Percentiles rank a stretch among this genome's conserved stretches.
phyloP scores from a whole-genome alignment of 1,284 basidiomycete genomes.

The Puccinia hordei region DNA sequence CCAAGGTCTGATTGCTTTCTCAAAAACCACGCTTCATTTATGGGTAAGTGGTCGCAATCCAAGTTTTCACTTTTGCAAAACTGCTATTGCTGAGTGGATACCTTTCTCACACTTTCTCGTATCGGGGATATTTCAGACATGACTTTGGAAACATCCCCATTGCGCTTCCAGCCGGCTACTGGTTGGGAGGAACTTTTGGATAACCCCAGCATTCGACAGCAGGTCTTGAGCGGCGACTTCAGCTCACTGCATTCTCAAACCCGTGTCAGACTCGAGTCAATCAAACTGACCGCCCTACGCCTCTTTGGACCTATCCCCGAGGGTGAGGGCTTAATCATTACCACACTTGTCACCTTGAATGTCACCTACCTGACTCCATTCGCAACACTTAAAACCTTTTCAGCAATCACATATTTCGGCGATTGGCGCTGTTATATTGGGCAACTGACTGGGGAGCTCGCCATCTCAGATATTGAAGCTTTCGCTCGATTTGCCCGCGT shows the following conservation, averaged over 20 bases:
- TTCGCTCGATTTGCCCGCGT: slow-evolving; percentile 9
- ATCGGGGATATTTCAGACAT: slow-evolving; percentile 4
- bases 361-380: neutral
- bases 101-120: neutral
- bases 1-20: slow-evolving; percentile 11
- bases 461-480: slow-evolving; percentile 27
- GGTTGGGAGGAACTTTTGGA: slow-evolving; percentile 29
- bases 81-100: neutral
- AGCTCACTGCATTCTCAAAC: slow-evolving; percentile 27
- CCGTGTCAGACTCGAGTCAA: slow-evolving; percentile 24
- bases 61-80: neutral
- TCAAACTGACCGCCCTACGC: slow-evolving; percentile 7
- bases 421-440: slow-evolving; percentile 37
- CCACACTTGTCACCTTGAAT: neutral
- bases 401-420: slow-evolving; percentile 35
- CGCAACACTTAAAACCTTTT: neutral
- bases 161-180: slow-evolving; percentile 25
- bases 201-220: neutral
- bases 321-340: neutral
- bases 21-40: slow-evolving; percentile 34
- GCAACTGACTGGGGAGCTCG: slow-evolving; percentile 32
- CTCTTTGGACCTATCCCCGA: slow-evolving; percentile 28
- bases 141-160: slow-evolving; percentile 16
- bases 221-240: slow-evolving; percentile 33
- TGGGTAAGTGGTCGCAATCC: slow-evolving; percentile 6